Percentiles rank a stretch among this genome's conserved stretches.
phyloP scores from a whole-genome alignment of 2,329 filamentous ascomycete species.

The Xylaria sp. region DNA sequence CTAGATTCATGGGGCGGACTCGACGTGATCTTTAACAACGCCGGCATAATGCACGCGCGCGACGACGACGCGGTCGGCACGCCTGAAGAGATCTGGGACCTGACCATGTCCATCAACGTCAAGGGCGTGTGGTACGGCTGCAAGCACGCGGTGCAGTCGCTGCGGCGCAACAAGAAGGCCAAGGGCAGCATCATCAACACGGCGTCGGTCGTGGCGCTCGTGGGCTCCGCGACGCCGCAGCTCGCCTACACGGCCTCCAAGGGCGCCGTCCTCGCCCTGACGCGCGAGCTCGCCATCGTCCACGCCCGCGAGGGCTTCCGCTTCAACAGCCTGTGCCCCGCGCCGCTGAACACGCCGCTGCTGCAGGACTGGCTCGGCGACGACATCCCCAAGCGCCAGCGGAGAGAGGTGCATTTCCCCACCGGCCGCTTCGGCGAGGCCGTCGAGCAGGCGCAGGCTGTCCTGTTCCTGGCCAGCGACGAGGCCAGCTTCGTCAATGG shows the following conservation, averaged over 20 bases:
- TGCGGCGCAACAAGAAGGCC: slow-evolving; percentile 82
- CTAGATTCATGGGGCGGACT: slow-evolving; percentile 87
- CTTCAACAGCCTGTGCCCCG: slow-evolving; percentile 91
- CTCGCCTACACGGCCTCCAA: slow-evolving; percentile 94
- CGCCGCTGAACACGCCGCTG: slow-evolving; percentile 89
- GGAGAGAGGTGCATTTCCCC: slow-evolving; percentile 91
- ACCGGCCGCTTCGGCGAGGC: slow-evolving; percentile 89
- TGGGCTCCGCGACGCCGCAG: slow-evolving; percentile 88
- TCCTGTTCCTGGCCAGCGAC: slow-evolving; percentile 86
- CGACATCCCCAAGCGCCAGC: slow-evolving; percentile 80
- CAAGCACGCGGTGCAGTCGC: slow-evolving; percentile 87
- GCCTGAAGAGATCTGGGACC: slow-evolving; percentile 90
- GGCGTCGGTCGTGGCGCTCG: slow-evolving; percentile 86
- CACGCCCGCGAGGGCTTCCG: slow-evolving; percentile 89
- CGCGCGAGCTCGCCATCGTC: slow-evolving; percentile 88
- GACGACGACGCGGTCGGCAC: slow-evolving; percentile 85
- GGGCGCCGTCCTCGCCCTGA: slow-evolving; percentile 90
- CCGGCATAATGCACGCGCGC: slow-evolving; percentile 92
- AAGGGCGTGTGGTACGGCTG: slow-evolving; percentile 98
- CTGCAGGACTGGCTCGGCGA: slow-evolving; percentile 94
- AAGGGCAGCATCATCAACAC: slow-evolving; percentile 91
- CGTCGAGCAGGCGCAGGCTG: slow-evolving; percentile 91
- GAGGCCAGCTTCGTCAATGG: slow-evolving; percentile 92
- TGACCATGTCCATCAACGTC: slow-evolving; percentile 94
- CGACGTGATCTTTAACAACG: slow-evolving; percentile 97